A percentile compares a stretch with the other conserved stretches of the same genome.
These are phyloP conservation scores for Purpureocillium lavendulum DNA, from an alignment of 2,329 filamentous ascomycete species.

Conservation along the genomic window DNA sequence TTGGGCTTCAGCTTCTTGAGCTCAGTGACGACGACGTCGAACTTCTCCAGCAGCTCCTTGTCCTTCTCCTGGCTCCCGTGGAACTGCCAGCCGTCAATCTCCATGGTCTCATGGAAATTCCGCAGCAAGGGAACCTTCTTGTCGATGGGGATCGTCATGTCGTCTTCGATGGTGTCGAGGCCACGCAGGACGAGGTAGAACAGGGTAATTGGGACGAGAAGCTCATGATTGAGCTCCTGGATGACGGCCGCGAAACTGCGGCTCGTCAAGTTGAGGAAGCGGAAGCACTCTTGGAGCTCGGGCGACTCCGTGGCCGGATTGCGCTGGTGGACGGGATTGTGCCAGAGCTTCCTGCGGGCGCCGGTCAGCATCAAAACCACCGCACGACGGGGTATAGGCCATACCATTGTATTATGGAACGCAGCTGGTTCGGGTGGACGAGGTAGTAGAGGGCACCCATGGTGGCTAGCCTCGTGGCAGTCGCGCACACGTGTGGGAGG, in stretches of 20 bases:
- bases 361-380: slow-evolving; percentile 9
- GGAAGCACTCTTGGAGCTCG: slow-evolving; percentile 74
- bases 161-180: slow-evolving; percentile 97
- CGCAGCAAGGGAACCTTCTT: slow-evolving; percentile 82
- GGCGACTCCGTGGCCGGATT: slow-evolving; percentile 66
- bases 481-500: background rate
- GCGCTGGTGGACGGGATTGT: slow-evolving; percentile 84
- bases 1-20: slow-evolving; percentile 79
- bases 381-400: slow-evolving; percentile 9
- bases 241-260: slow-evolving; percentile 92
- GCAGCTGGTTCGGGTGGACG: slow-evolving; percentile 68
- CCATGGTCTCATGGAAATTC: slow-evolving; percentile 70
- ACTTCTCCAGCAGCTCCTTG: slow-evolving; percentile 82
- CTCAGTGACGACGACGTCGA: slow-evolving; percentile 78
- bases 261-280: slow-evolving; percentile 78
- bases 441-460: slow-evolving; percentile 65
- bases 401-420: slow-evolving; percentile 84
- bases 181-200: slow-evolving; percentile 93
- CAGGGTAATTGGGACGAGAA: slow-evolving; percentile 77
- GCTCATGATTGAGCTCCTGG: slow-evolving; percentile 88
- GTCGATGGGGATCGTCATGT: slow-evolving; percentile 79
- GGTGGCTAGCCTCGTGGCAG: slow-evolving; percentile 16
- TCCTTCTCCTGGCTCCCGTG: slow-evolving; percentile 90
- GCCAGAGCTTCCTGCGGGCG: slow-evolving; percentile 78
- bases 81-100: slow-evolving; percentile 85